Evolutionary conservation across 1,284 basidiomycete genomes (phyloP), one percentile per base, ranked within the genome.

Genomic region (Boletus subluridellus): DNA sequence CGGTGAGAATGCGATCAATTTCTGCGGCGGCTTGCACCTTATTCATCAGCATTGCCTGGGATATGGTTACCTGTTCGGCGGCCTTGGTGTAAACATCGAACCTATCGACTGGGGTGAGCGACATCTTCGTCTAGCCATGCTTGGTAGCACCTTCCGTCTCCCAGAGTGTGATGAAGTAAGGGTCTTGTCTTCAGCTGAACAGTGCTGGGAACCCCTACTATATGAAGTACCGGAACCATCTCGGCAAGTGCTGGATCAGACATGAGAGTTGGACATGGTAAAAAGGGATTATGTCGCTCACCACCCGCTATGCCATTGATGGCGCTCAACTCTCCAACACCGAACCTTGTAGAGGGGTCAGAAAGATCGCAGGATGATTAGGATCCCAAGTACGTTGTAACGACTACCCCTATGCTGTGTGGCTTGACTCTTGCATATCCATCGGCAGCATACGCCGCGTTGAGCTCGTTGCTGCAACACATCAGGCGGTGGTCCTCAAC

Each of bases 371-470:
- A 54, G 21, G 38, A 37, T 32, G 12, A 7, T 9, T 0, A 24
- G 5, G 21, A 55, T n/a, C 41, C 58, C 0, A 64, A 77, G 39
- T 71, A 89, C 85, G 89, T 91, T n/a, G 90, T 92, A 26, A 86
- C 75, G 8, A 94, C 71, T 9, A 88, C 90, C 49, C 91, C 90
- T 52, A 94, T 75, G 55, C 84, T 83, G 55, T 83, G 76, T 47
- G 82, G 83, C 66, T 92, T 92, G 52, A 94, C 86, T 54, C 95
- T 85, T 34, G 95, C 91, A 69, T 97, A 97, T 24, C 95, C 95
- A 70, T 98, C 95, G 0, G 92, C 92, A n/a, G 94, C 94, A 72
- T 97, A 97, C 0, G 92, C 79, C 0, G 91, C 89, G 64, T 94
- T 92, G 52, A 95, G 79, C 72, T 95, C 92, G 65, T 95, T 94